A percentile compares a stretch with the other conserved stretches of the same genome.
Conservation (phyloP, 1,284 basidiomycete genomes). For the Exsudoporus floridanus region DNA sequence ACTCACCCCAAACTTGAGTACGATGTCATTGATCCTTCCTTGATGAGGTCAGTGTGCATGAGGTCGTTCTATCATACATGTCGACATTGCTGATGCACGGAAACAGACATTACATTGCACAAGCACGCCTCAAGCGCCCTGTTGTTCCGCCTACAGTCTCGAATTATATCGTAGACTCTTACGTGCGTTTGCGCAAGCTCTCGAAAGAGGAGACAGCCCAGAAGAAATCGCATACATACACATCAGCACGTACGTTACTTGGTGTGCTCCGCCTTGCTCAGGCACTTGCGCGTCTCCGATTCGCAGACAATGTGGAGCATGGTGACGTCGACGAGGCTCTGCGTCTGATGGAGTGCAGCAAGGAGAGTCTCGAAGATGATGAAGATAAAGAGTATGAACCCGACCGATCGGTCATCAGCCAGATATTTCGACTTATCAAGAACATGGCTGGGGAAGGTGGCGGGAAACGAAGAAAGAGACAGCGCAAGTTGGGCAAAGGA, state of each 20-base stretch:
- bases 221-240: slow-evolving; percentile 90
- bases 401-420: slow-evolving; percentile 77
- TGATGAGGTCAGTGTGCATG: slow-evolving; percentile 72
- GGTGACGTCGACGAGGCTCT: slow-evolving; percentile 96
- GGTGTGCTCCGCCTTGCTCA: slow-evolving; percentile 94
- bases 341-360: slow-evolving; percentile 94
- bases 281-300: slow-evolving; percentile 89
- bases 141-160: slow-evolving; percentile 86
- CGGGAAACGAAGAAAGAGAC: slow-evolving; percentile 41
- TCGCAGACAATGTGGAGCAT: slow-evolving; percentile 76
- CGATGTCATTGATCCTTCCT: slow-evolving; percentile 79
- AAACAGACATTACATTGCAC: slow-evolving; percentile 89
- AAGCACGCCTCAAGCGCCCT: slow-evolving; percentile 87
- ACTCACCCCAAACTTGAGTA: slow-evolving; percentile 83
- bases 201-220: slow-evolving; percentile 90
- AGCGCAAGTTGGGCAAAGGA: slow-evolving; percentile 61
- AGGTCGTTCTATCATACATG: not conserved
- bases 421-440: slow-evolving; percentile 89
- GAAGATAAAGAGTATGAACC: slow-evolving; percentile 65
- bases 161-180: slow-evolving; percentile 92
- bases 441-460: slow-evolving; percentile 62
- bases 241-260: slow-evolving; percentile 94
- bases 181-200: slow-evolving; percentile 91
- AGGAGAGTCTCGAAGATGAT: slow-evolving; percentile 85
- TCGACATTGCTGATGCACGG: slow-evolving; percentile 9